These are phyloP conservation scores for Pistacia atlantica DNA, from an alignment of 345 rosid species.

Conservation along the genomic window DNA sequence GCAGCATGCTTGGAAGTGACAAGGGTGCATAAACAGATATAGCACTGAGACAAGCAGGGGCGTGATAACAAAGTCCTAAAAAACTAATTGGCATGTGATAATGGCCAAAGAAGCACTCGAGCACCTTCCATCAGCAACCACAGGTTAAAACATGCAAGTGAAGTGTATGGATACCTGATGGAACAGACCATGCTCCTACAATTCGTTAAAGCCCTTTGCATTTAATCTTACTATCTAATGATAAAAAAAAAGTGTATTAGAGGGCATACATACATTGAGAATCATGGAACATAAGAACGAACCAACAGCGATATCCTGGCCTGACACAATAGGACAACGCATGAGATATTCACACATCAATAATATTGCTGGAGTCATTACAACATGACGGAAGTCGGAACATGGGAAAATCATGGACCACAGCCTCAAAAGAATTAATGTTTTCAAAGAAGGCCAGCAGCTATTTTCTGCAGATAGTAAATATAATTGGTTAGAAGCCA, in stretches of 20 bases:
- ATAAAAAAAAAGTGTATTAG: slow-evolving; percentile 4
- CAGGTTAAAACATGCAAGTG: neutral
- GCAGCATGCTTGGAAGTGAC: neutral
- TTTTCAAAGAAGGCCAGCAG: slow-evolving; percentile 92
- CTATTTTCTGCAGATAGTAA: slow-evolving; percentile 56
- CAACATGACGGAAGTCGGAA: slow-evolving; percentile 92
- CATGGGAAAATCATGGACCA: slow-evolving; percentile 96
- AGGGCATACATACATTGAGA: slow-evolving; percentile 56
- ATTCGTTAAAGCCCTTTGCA: neutral
- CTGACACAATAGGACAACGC: slow-evolving; percentile 80
- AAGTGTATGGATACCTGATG: neutral
- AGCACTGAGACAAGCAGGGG: neutral
- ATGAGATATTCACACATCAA: slow-evolving; percentile 94
- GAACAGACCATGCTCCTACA: neutral
- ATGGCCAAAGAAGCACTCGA: neutral
- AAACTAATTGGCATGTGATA: neutral
- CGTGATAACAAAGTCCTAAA: neutral
- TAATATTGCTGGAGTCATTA: slow-evolving; percentile 82
- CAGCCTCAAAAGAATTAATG: slow-evolving; percentile 77
- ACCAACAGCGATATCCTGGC: slow-evolving; percentile 83
- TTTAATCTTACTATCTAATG: neutral
- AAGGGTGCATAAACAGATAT: neutral
- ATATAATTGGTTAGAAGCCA: neutral
- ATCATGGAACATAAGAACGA: slow-evolving; percentile 86
- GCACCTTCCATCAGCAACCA: slow-evolving; percentile 4